Base-by-base conservation (phyloP, 2,329 filamentous ascomycete species). In the Aspergillus eucalypticola region DNA sequence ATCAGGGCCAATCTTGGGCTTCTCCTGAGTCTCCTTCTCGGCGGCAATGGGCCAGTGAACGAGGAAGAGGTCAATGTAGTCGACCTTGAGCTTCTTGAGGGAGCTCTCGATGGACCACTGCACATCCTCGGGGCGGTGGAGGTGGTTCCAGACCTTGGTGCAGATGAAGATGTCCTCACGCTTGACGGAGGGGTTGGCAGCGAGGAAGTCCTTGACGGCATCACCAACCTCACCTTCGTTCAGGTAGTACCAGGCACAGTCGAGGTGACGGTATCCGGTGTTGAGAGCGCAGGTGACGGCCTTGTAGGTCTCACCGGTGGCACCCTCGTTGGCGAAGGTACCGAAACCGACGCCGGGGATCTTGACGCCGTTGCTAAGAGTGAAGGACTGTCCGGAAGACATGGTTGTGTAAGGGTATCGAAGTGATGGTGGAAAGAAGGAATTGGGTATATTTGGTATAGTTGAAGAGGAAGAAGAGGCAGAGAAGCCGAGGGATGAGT, bases 51-150 rank as follows among this genome's bases (percentile, higher is more conserved):
- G 82, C 73, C 79, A 83, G 74, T 84, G 82, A 13, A 84, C 71
- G 42, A 85, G 75, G 75, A 90, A 92, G 49, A 90, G 81, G 73
- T 92, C 89, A 8, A 92, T 83, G 69, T 91, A 90, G 64, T 89
- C 86, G 25, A 90, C 77, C 15, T 83, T 81, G n/a, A 92, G 83
- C 65, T 86, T 88, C 73, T 83, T 75, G 35, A 92, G 83, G 1
- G 87, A 88, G 62, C 81, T 73, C 13, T 84, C 71, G 64, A 91
- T 82, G 13, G 84, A 82, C 62, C 82, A 80, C 62, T 77, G 65
- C 6, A 82, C 77, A 57, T 79, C 75, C 27, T 80, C 77, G 32
- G 68, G 69, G 50, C 84, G 76, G 71, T 81, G 79, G 54, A 82
- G 76, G 70, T 83, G 79, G 69, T 82, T 81, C 81, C 81, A 83